Evolutionary conservation across 2,329 filamentous ascomycete genomes (phyloP), one percentile per base, ranked within the genome.

Genomic region (Colletotrichum chlorophyti): DNA sequence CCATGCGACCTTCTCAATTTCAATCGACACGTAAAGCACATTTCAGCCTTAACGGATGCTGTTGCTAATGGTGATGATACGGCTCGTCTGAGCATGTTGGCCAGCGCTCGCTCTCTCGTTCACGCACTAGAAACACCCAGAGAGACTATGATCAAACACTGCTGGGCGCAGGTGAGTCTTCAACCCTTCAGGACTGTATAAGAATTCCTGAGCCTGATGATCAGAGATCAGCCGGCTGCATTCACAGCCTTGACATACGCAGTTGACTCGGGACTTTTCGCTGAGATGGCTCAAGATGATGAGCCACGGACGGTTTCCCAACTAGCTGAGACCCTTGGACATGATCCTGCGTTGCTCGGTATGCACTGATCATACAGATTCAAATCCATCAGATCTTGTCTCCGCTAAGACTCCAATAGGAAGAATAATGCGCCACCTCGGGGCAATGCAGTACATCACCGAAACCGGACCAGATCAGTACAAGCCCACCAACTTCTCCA

Each of bases 91-190:
- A 27, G 23, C 23, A 53, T 53, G 40, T n/a, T 53, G 23, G 50
- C 12, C 14, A 37, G n/a, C 31, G 40, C 42, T 6, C 4, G 31
- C 2, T 38, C 23, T 1, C 31, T 46, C 5, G 31, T 47, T 2
- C 32, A 47, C n/a, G 71, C 74, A 0, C 66, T 78, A 0, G 78
- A 81, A 61, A 80, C 76, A 0, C 79, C 79, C 0, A 70, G 77
- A 4, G 79, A 82, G 65, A 76, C 77, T 0, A 79, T 80, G 70
- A 71, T 80, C 53, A 70, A 75, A 53, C 76, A 80, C 48, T 70
- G 66, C 58, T 81, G 78, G 76, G 76, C 75, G 0, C 71, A 80
- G 71, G 71, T 71, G 1, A 29, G 47, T n/a, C 10, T 10, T n/a
- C n/a, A n/a, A n/a, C n/a, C n/a, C n/a, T n/a, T n/a, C n/a, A n/a